Percentiles rank a stretch among this genome's conserved stretches.
Evolutionary conservation across 2,329 filamentous ascomycete species (phyloP).

Genomic region (Xylogone sp.): DNA sequence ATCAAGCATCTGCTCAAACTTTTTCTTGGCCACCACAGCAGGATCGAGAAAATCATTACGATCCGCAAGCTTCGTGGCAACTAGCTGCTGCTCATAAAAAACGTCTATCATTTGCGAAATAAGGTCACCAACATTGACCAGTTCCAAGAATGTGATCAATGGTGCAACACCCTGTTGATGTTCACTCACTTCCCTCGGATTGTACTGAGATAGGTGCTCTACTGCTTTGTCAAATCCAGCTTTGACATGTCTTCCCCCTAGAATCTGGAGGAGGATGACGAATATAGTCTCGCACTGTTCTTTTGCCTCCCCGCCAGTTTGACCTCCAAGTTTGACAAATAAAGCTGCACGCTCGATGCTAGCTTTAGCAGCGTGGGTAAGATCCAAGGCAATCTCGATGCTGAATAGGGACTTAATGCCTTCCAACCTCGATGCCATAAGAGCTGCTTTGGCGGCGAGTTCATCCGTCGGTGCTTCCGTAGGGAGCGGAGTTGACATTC

Average conservation of each 20-base stretch:
- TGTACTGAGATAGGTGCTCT: slow-evolving; percentile 84
- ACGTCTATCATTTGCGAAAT: slow-evolving; percentile 99
- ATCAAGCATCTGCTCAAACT: slow-evolving; percentile 97
- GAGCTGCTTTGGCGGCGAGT: slow-evolving; percentile 91
- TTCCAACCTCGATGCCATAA: slow-evolving; percentile 92
- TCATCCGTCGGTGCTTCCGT: slow-evolving; percentile 80
- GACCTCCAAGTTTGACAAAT: slow-evolving; percentile 76
- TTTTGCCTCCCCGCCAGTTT: slow-evolving; percentile 75
- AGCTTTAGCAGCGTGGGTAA: slow-evolving; percentile 85
- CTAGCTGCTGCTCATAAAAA: slow-evolving; percentile 94
- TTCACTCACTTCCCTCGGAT: slow-evolving; percentile 76
- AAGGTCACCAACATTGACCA: slow-evolving; percentile 95
- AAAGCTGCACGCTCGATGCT: slow-evolving; percentile 81
- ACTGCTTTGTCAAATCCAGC: slow-evolving; percentile 93
- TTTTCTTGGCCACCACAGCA: slow-evolving; percentile 92
- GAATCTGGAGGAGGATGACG: slow-evolving; percentile 74
- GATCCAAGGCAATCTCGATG: slow-evolving; percentile 86
- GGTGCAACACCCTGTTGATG: slow-evolving; percentile 75
- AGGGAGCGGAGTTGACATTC: slow-evolving; percentile 32
- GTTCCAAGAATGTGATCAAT: slow-evolving; percentile 90
- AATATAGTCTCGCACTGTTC: slow-evolving; percentile 91
- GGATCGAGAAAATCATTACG: slow-evolving; percentile 93
- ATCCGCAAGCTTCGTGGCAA: slow-evolving; percentile 77
- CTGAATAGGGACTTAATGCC: slow-evolving; percentile 94
- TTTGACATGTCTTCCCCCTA: slow-evolving; percentile 85